These are phyloP conservation scores for Phytopythium helicoides DNA, from an alignment of 352 stramenopile species.

Conservation along the genomic window DNA sequence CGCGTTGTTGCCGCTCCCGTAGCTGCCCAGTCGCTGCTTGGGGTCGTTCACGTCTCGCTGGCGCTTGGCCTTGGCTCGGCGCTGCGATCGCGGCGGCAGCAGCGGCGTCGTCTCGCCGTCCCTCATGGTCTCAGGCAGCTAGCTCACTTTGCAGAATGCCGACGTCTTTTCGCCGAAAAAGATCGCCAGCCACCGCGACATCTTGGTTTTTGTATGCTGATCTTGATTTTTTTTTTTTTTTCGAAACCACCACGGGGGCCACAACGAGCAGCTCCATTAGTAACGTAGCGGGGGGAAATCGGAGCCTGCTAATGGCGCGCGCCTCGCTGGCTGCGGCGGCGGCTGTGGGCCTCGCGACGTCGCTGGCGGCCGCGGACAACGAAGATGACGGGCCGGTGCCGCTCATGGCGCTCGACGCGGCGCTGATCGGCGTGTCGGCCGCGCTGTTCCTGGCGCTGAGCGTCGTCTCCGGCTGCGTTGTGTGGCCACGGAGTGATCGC, in stretches of 20 bases:
- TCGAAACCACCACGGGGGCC: too few species aligned
- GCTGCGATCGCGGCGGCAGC: constrained; percentile 6
- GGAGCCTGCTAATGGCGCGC: not conserved
- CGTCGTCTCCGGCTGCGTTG: constrained; percentile 27
- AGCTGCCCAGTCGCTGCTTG: not conserved
- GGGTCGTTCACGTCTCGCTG: constrained; percentile 1
- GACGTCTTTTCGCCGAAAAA: too few species aligned
- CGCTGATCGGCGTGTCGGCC: constrained; percentile 30
- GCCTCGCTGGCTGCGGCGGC: not conserved
- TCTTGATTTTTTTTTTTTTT: too few species aligned
- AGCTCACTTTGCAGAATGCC: too few species aligned
- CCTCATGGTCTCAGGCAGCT: too few species aligned
- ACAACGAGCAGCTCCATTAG: too few species aligned
- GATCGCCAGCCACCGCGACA: too few species aligned
- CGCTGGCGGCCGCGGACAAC: not conserved
- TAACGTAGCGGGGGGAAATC: too few species aligned
- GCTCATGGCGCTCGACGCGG: constrained; percentile 28
- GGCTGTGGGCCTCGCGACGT: not conserved
- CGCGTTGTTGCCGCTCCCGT: not conserved
- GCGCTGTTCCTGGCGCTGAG: constrained; percentile 40
- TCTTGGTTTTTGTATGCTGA: too few species aligned
- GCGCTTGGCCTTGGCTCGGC: constrained; percentile 3
- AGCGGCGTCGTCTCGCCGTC: constrained; percentile 11
- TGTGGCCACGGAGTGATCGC: constrained; percentile 21
- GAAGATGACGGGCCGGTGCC: constrained; percentile 13